These are phyloP conservation scores for Ascochyta viciae-villosae DNA, from an alignment of 2,329 filamentous ascomycete species.

Conservation along the genomic window DNA sequence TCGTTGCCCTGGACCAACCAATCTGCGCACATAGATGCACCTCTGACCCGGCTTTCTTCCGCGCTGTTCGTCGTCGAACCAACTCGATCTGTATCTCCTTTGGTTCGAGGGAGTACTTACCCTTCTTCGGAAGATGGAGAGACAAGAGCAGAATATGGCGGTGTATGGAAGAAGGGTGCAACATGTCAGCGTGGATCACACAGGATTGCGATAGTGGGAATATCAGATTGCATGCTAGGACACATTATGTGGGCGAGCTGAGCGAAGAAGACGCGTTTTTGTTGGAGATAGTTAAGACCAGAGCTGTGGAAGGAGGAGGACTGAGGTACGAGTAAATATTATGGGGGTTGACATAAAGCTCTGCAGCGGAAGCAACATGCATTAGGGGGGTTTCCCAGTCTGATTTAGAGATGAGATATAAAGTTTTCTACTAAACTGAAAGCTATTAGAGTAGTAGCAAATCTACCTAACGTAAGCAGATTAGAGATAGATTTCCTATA, in stretches of 20 bases:
- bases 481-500: no score
- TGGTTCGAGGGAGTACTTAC: conserved; percentile 9
- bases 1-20: conserved; percentile 16
- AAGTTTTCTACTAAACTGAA: no score
- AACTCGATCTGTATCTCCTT: conserved; percentile 13
- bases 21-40: conserved; percentile 12
- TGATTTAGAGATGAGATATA: no score
- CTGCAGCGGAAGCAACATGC: background rate
- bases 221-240: conserved; percentile 9
- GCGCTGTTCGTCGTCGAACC: conserved; percentile 5
- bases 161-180: conserved; percentile 8
- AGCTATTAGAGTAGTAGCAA: no score
- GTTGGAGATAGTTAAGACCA: conserved; percentile 4
- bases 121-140: conserved; percentile 11
- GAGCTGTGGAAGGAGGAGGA: conserved; percentile 10
- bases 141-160: conserved; percentile 5
- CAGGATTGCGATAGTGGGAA: conserved; percentile 9
- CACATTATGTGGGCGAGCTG: conserved; percentile 2
- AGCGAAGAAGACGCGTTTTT: background rate
- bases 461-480: no score
- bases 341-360: background rate
- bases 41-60: conserved; percentile 14
- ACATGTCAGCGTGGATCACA: conserved; percentile 11
- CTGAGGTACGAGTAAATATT: background rate
- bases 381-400: no score